These are phyloP conservation scores for Sordariomycetes sp. DNA, from an alignment of 2,329 filamentous ascomycete genomes.

Conservation along the genomic window DNA sequence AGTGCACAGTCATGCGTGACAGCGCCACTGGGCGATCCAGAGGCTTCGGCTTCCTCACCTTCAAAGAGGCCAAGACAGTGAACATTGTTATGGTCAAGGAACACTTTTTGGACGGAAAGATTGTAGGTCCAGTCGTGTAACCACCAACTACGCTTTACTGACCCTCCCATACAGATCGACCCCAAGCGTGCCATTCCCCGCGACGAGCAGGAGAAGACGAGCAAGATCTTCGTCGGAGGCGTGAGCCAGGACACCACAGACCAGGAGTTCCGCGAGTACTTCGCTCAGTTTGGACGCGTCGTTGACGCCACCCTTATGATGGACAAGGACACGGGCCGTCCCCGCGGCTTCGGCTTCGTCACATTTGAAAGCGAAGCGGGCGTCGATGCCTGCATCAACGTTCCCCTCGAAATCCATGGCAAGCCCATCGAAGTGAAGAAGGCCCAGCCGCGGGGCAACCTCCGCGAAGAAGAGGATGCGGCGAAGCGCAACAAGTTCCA, in stretches of 20 bases:
- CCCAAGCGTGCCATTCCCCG: slow-evolving; percentile 95
- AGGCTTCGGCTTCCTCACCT: slow-evolving; percentile 95
- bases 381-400: slow-evolving; percentile 80
- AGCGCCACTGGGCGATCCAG: slow-evolving; percentile 86
- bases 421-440: slow-evolving; percentile 99
- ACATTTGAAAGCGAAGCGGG: slow-evolving; percentile 95
- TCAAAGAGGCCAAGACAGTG: slow-evolving; percentile 94
- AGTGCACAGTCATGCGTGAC: slow-evolving; percentile 99
- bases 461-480: slow-evolving; percentile 82
- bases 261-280: slow-evolving; percentile 92
- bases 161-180: slow-evolving; percentile 60
- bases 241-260: slow-evolving; percentile 97
- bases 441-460: slow-evolving; percentile 88
- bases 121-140: slow-evolving; percentile 76
- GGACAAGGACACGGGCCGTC: slow-evolving; percentile 98
- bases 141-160: neutral
- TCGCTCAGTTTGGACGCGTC: slow-evolving; percentile 91
- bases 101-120: slow-evolving; percentile 95
- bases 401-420: slow-evolving; percentile 82
- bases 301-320: slow-evolving; percentile 99
- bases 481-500: slow-evolving; percentile 49
- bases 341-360: slow-evolving; percentile 93
- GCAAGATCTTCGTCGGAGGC: slow-evolving; percentile 97
- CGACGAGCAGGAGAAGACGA: slow-evolving; percentile 96
- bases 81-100: slow-evolving; percentile 99